Base-by-base conservation (phyloP, 495 filamentous ascomycete genomes). In the Aspergillus conjunctus region DNA sequence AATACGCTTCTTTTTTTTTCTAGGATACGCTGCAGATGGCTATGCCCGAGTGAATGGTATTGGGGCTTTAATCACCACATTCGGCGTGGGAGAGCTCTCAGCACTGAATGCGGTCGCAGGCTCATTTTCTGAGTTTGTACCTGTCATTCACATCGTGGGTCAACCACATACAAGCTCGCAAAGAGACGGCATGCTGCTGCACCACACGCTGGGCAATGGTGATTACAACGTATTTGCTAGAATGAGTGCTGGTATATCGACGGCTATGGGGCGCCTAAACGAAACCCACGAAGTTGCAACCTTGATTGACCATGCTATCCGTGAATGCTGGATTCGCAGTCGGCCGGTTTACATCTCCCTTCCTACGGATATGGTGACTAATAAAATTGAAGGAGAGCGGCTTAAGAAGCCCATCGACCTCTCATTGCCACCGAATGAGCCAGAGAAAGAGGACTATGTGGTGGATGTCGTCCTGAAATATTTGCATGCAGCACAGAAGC, bases 161-260 rank as follows among this genome's bases (percentile, higher is more conserved):
- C 84, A 85, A 59, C 83, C 85, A 12, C 72, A 73, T 31, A 80
- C 74, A 21, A 58, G 72, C 10, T 78, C 78, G 4, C 82, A 85
- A 58, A 77, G 71, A 53, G 76, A 79, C 70, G 82, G 82, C 11
- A 79, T 80, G 73, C 77, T 95, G n/a, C 80, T 98, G 12, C 93
- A 98, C 70, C 93, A 98, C 73, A 96, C 93, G 1, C 86, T 98
- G 14, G 93, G 92, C 33, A 94, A 96, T 68, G 93, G 93, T 31
- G 88, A 94, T 69, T 94, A 90, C 73, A 85, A 89, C 57, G 90
- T 90, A n/a, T 97, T 94, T 68, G 78, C 83, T 62, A 81, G 87
- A 60, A 97, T 97, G 88, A 88, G 79, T 68, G 75, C 76, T 14
- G 74, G 83, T 21, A 87, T 97, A 61, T 88, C 91, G 7, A 90